Percentiles rank a stretch among this genome's conserved stretches.
Conservation (phyloP, 257 asterid species). For the Buddleja alternifolia region DNA sequence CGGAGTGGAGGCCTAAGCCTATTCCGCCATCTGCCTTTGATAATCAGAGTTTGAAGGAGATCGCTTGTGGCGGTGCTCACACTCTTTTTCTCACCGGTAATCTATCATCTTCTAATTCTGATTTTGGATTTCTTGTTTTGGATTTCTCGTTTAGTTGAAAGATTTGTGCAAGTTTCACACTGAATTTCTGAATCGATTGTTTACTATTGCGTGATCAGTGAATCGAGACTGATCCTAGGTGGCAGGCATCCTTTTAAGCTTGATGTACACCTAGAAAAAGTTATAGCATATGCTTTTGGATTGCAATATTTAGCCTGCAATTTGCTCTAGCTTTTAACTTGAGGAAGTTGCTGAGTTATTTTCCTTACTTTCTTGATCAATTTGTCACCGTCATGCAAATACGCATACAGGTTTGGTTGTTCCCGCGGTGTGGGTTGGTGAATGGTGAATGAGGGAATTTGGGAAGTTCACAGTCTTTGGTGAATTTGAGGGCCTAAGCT, state of each 20-base stretch:
- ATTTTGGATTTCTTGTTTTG: background rate
- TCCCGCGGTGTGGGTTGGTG: background rate
- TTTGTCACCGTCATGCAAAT: background rate
- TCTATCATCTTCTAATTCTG: background rate
- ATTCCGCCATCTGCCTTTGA: constrained; percentile 60
- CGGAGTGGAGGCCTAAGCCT: constrained; percentile 77
- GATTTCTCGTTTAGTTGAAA: background rate
- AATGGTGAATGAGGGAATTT: too few relatives aligned
- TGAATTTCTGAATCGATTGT: background rate
- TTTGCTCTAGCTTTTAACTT: background rate
- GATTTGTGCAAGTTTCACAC: background rate
- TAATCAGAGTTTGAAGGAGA: constrained; percentile 64
- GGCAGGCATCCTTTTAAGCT: background rate
- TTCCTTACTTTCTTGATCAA: constrained; percentile 7
- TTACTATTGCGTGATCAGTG: background rate
- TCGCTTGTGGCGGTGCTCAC: constrained; percentile 97
- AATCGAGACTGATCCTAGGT: background rate
- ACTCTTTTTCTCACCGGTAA: constrained; percentile 91
- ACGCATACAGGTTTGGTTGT: background rate
- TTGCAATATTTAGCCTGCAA: background rate
- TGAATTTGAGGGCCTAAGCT: background rate
- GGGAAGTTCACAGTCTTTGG: too few relatives aligned
- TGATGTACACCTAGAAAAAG: background rate
- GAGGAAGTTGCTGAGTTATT: constrained; percentile 5
- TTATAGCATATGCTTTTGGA: background rate